phyloP scores from a whole-genome alignment of 768 basidiomycete species.

The Myochromella boudieri region DNA sequence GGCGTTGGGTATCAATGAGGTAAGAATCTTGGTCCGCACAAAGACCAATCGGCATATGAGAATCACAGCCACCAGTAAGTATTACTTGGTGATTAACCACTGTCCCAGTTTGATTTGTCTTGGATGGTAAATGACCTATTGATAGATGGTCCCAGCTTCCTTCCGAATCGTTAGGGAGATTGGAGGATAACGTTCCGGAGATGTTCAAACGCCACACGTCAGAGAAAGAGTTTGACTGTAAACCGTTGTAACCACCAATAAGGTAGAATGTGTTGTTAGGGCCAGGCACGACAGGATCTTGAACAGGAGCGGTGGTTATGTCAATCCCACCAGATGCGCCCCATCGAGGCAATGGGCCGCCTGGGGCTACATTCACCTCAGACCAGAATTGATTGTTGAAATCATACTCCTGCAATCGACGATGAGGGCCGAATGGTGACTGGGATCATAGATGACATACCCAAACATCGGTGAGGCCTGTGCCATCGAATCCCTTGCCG shows the following conservation, averaged over 20 bases:
- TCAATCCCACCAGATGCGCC: conserved; percentile 78
- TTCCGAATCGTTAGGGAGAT: conserved; percentile 46
- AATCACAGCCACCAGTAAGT: conserved; percentile 62
- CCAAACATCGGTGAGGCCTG: conserved; percentile 70
- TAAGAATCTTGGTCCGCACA: conserved; percentile 65
- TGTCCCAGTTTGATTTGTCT: conserved; percentile 55
- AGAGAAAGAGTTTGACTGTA: conserved; percentile 45
- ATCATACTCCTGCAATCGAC: conserved; percentile 64
- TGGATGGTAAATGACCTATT: conserved; percentile 37
- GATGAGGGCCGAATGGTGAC: conserved; percentile 6
- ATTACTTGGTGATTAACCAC: conserved; percentile 55
- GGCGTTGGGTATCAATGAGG: conserved; percentile 45
- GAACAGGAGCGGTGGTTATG: conserved; percentile 39
- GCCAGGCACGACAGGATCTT: conserved; percentile 43
- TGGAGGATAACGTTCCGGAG: conserved; percentile 71
- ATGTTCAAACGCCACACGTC: conserved; percentile 73
- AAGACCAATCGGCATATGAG: conserved; percentile 35
- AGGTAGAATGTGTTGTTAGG: conserved; percentile 77
- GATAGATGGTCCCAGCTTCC: conserved; percentile 62
- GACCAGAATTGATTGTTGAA: conserved; percentile 79
- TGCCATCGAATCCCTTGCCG: conserved; percentile 55
- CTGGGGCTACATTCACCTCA: conserved; percentile 48
- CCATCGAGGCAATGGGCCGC: conserved; percentile 63
- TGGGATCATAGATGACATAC: conserved; percentile 38
- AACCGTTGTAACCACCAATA: conserved; percentile 65